Base-by-base conservation (phyloP, 148 eudicot genomes). In the Rhododendron mucronatum region DNA sequence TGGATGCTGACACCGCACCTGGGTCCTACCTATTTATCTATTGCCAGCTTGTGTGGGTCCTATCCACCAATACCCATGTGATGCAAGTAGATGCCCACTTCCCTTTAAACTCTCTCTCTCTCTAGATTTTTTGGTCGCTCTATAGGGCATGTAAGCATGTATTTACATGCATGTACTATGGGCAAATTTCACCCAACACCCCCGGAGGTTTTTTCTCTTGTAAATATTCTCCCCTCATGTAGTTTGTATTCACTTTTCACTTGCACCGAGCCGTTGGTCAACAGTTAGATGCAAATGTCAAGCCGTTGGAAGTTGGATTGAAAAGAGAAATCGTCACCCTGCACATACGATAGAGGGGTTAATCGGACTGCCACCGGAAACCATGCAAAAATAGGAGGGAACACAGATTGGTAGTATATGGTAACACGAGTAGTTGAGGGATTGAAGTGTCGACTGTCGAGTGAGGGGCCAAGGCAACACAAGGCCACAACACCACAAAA, bases 51-150 rank as follows among this genome's bases (percentile, higher is more conserved):
- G 39, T 10, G 73, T 65, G 84, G 82, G 84, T 30, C 86, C 89
- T 51, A 26, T 14, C 80, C 86, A 84, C 81, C 86, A 85, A 76
- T 83, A 73, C 86, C 84, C 86, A 87, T 84, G 89, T 78, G 89
- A 87, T 35, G 23, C 78, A 69, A 67, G 48, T 63, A 50, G 69
- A 73, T 41, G 18, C 30, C 21, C 63, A n/a, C 15, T 78, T 45
- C 39, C 39, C 39, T 37, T 45, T 55, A 21, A 20, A 8, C 47
- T 13, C 74, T 53, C 41, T 45, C 20, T 41, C 74, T 53, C 41
- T 45, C 21, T 53, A 55, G 35, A 18, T 16, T 15, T 16, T 61
- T 21, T 61, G 8, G 23, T 57, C 23, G 7, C 21, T 57, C 23
- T 57, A 0, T 18, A 16, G 61, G 61, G 18, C 45, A 55, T 55